phyloP scores from a whole-genome alignment of 192 early-diverging fungal species.

The Linnemannia exigua region DNA sequence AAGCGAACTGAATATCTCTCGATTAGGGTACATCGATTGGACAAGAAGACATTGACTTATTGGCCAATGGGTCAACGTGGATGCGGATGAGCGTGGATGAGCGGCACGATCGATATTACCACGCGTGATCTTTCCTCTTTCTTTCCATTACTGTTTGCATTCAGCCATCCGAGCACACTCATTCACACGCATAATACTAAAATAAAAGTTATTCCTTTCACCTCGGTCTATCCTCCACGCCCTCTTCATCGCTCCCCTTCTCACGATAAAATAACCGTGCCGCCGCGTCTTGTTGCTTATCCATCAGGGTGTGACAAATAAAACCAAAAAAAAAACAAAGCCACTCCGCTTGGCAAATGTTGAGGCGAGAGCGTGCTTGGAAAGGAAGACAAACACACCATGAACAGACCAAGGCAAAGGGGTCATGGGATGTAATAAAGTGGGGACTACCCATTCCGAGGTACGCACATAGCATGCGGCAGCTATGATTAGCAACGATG shows the following conservation, averaged over 20 bases:
- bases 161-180: not conserved
- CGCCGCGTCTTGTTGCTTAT: not conserved
- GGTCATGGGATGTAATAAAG: not conserved
- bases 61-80: not conserved
- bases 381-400: not conserved
- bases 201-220: not conserved
- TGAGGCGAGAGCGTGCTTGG: not conserved
- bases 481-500: too few relatives aligned
- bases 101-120: not conserved
- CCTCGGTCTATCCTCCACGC: not conserved
- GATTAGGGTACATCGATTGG: not conserved
- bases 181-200: not conserved
- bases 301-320: constrained; percentile 1
- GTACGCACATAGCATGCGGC: too few relatives aligned
- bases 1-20: not conserved
- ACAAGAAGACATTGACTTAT: not conserved
- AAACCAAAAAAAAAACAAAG: not conserved
- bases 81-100: not conserved
- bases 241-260: not conserved
- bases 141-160: not conserved
- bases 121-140: not conserved
- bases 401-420: not conserved
- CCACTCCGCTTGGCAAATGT: not conserved
- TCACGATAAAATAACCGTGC: not conserved
- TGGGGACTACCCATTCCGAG: too few relatives aligned